Evolutionary conservation across 2,329 filamentous ascomycete genomes (phyloP), one percentile per base, ranked within the genome.

Genomic region (Cytospora piceicola): DNA sequence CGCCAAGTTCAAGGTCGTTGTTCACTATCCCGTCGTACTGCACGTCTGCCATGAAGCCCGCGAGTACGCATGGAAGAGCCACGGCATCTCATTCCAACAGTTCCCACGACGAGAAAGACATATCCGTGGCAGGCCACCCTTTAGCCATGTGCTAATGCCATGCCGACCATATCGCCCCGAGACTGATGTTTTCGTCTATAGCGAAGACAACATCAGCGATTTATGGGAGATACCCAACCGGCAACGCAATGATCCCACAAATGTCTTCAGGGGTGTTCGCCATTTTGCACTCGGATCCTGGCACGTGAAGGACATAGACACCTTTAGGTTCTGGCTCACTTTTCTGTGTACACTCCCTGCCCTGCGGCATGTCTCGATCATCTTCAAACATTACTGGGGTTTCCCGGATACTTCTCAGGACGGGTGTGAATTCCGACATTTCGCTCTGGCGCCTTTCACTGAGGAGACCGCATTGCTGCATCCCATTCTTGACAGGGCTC

Each of bases 151-250:
- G 49, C 34, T 60, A 7, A 39, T 60, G 20, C 62, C 62, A 5
- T 64, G 57, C 42, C 62, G 62, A 24, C 57, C 52, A 11, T 64
- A 60, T n/a, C 57, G 57, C 15, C 62, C 56, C 20, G 57, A 60
- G 29, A 29, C 56, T 11, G 62, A 64, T 4, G 24, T 69, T n/a
- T 52, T 67, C 27, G 32, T 58, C 53, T 42, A 55, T 12, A 46
- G 30, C 2, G 60, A 63, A 20, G 53, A 63, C 27, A 22, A 42
- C 11, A 53, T 63, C 9, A 34, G 53, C 14, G 60, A 63, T 53
- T 27, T 63, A 39, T 51, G 55, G 39, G 42, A 57, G 0, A 9
- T 36, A 6, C n/a, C 46, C 2, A 39, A 63, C 9, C 60, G 60
- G 22, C 39, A 27, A 24, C 60, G 14, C n/a, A 63, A 63, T 15